Percentiles rank a stretch among this genome's conserved stretches.
These are phyloP conservation scores for Aspergillus novoparasiticus DNA, from an alignment of 2,329 filamentous ascomycete genomes.

Conservation along the genomic window DNA sequence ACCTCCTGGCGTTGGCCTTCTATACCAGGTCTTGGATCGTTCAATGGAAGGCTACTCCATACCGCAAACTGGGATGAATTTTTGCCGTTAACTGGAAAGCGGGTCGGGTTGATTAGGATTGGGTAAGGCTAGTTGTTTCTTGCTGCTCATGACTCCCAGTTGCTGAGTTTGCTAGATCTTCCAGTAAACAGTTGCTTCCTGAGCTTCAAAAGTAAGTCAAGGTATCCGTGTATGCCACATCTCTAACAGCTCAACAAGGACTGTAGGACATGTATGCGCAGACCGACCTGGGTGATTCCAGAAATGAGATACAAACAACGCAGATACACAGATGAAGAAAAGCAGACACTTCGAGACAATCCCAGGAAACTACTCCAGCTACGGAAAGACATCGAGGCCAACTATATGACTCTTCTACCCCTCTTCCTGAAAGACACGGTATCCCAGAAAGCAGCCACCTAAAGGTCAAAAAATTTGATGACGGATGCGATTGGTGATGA, in stretches of 20 bases:
- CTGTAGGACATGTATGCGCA: not conserved
- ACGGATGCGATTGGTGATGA: not conserved
- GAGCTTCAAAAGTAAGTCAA: not conserved
- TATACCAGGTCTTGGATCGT: constrained; percentile 48
- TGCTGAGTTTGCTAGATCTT: not conserved
- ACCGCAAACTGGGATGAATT: constrained; percentile 45
- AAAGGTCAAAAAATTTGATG: not conserved
- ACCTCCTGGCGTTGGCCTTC: constrained; percentile 47
- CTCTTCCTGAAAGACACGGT: not conserved
- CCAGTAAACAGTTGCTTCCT: not conserved
- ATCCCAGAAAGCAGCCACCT: not conserved
- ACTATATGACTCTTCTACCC: not conserved
- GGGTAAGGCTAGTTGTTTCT: constrained; percentile 20
- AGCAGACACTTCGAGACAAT: not conserved
- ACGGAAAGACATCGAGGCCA: not conserved
- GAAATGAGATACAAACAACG: not conserved
- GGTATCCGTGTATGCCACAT: not conserved
- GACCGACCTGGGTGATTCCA: not conserved
- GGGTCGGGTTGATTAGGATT: constrained; percentile 37
- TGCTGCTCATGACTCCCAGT: not conserved
- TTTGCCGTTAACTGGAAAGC: constrained; percentile 36
- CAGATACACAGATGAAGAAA: not conserved
- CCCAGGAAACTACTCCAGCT: not conserved
- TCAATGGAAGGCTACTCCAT: constrained; percentile 48
- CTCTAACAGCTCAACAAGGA: not conserved